Base-by-base conservation (phyloP, 1,284 basidiomycete genomes). In the Ganoderma lingzhi region DNA sequence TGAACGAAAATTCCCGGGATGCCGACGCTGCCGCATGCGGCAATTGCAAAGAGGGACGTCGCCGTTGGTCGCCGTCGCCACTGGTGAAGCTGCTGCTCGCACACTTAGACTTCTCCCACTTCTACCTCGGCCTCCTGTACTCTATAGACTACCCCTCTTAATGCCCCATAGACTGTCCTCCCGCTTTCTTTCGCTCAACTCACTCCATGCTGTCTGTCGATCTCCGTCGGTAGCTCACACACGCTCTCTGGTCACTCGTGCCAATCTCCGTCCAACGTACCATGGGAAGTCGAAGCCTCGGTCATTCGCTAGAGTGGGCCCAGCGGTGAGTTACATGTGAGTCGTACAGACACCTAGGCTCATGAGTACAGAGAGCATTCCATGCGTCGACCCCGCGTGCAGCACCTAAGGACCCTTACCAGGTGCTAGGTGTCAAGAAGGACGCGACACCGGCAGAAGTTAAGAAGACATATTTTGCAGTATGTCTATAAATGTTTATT, bases 381-480 rank as follows among this genome's bases (percentile, higher is more conserved):
- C 96, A 97, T 83, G 85, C 90, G 15, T 90, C 94, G 32, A 77
- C 85, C 17, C 80, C 85, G 19, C 80, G 82, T 58, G 78, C 78
- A 68, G 90, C 90, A 2, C 79, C 88, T n/a, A 98, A 96, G 80
- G 92, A 96, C 79, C 98, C 98, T 0, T 99, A 99, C 81, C 82
- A 93, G 58, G 92, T 95, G 23, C 84, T 99, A 10, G 97, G 97
- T 37, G 93, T 99, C 15, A 88, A 88, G 75, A 91, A 91, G 76
- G 95, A 97, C 80, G 94, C 97, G 59, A 87, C 90, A 35, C 80
- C 90, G 23, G 89, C 92, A 56, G 96, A 99, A 75, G 98, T 99
- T 78, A 99, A 99, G 88, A 97, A 98, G 82, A 88, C 90, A 0
- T 99, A 99, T 82, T 99, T 99, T 81, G 87, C 92, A 76, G 97